Percentiles rank a stretch among this genome's conserved stretches.
These are phyloP conservation scores for Trichophyton simii DNA, from an alignment of 2,329 filamentous ascomycete species.

Conservation along the genomic window DNA sequence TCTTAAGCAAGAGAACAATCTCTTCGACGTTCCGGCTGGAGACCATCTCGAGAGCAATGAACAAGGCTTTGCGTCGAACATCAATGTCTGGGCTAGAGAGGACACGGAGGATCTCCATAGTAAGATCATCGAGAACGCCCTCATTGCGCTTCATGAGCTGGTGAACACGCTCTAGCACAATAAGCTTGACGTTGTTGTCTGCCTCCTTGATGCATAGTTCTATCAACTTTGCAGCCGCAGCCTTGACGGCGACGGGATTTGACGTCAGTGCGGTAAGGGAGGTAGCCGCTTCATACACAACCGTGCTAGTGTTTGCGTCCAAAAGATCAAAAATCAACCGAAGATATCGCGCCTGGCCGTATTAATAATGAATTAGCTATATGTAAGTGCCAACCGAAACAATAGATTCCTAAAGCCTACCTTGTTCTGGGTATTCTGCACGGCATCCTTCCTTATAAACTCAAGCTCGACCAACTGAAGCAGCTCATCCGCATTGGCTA, in stretches of 20 bases:
- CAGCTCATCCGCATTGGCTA: constrained; percentile 87
- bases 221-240: constrained; percentile 89
- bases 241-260: constrained; percentile 96
- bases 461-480: constrained; percentile 88
- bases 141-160: constrained; percentile 77
- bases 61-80: constrained; percentile 80
- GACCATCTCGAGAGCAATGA: constrained; percentile 91
- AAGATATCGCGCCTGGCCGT: constrained; percentile 64
- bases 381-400: not conserved
- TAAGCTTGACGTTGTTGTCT: constrained; percentile 98
- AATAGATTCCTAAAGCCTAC: constrained; percentile 28
- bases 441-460: constrained; percentile 95
- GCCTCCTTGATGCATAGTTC: constrained; percentile 95
- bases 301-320: constrained; percentile 83
- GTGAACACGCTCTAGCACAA: constrained; percentile 88
- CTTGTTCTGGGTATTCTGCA: constrained; percentile 90
- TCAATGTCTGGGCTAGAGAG: constrained; percentile 93
- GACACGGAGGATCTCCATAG: constrained; percentile 93
- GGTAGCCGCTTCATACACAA: constrained; percentile 94
- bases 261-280: constrained; percentile 86
- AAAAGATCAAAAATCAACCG: constrained; percentile 92
- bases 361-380: constrained; percentile 16
- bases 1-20: constrained; percentile 89
- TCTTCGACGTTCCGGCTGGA: constrained; percentile 98
- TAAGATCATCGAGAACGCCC: constrained; percentile 80